Evolutionary conservation across 306 rosid species (phyloP).

Genomic region (Vachellia collinsii): DNA sequence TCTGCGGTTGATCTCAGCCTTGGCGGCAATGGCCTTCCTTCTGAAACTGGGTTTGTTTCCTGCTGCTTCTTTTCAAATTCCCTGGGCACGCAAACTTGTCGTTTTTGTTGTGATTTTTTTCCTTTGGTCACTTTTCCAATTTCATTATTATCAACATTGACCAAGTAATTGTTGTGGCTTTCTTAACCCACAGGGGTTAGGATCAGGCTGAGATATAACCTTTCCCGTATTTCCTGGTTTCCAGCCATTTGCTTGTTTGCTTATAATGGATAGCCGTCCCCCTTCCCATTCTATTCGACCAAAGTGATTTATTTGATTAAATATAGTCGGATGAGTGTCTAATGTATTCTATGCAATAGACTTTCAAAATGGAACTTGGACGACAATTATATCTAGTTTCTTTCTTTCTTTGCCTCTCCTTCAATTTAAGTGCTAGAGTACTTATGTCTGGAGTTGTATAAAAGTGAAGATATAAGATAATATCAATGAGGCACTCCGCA

Average conservation of each 20-base stretch:
- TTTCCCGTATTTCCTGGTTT: background rate
- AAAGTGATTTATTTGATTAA: background rate
- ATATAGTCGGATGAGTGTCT: background rate
- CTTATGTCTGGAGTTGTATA: background rate
- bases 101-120: background rate
- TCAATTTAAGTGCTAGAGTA: background rate
- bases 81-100: background rate
- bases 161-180: background rate
- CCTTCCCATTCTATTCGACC: background rate
- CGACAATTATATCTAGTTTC: background rate
- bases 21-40: constrained; percentile 82
- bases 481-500: background rate
- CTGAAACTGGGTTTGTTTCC: constrained; percentile 64
- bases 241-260: background rate
- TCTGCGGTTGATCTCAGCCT: constrained; percentile 63
- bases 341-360: background rate
- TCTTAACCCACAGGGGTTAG: background rate
- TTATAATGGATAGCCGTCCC: background rate
- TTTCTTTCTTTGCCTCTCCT: background rate
- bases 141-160: background rate
- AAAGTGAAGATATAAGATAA: background rate
- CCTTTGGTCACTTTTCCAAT: background rate
- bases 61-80: background rate
- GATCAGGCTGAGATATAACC: background rate
- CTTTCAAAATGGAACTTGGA: background rate